phyloP scores from a whole-genome alignment of 192 early-diverging fungal genomes.

The Coemansia sp. region DNA sequence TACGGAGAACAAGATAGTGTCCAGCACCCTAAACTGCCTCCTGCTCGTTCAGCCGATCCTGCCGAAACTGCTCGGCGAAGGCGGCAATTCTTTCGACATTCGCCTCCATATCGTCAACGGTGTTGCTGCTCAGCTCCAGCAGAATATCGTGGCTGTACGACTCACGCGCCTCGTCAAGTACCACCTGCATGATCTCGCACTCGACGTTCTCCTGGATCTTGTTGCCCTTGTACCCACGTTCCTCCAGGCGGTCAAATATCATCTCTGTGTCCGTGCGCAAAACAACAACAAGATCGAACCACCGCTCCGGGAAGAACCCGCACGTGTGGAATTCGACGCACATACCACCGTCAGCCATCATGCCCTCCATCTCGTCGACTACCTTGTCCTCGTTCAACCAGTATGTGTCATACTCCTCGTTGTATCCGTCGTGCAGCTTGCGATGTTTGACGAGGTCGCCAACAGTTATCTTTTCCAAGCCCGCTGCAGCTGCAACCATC shows the following conservation, averaged over 20 bases:
- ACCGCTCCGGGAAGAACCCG: slow-evolving; percentile 95
- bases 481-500: slow-evolving; percentile 72
- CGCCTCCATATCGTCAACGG: slow-evolving; percentile 85
- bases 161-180: slow-evolving; percentile 83
- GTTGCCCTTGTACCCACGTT: slow-evolving; percentile 72
- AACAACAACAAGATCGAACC: slow-evolving; percentile 96
- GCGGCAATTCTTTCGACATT: slow-evolving; percentile 78
- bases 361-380: slow-evolving; percentile 86
- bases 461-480: slow-evolving; percentile 79
- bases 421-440: slow-evolving; percentile 79
- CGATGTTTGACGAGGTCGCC: slow-evolving; percentile 85
- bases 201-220: slow-evolving; percentile 94
- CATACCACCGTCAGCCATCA: slow-evolving; percentile 76
- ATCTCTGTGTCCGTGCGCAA: slow-evolving; percentile 74
- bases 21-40: background rate
- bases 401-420: slow-evolving; percentile 84
- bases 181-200: slow-evolving; percentile 97
- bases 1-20: background rate
- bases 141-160: slow-evolving; percentile 80
- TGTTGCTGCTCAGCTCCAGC: slow-evolving; percentile 76
- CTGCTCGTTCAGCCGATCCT: slow-evolving; percentile 7
- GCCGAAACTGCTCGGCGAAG: slow-evolving; percentile 60
- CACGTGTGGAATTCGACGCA: slow-evolving; percentile 95
- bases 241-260: slow-evolving; percentile 78
- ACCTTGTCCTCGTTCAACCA: slow-evolving; percentile 93